Evolutionary conservation across 176 grass and related monocot species (phyloP).

Genomic region (Dactylis glomerata): DNA sequence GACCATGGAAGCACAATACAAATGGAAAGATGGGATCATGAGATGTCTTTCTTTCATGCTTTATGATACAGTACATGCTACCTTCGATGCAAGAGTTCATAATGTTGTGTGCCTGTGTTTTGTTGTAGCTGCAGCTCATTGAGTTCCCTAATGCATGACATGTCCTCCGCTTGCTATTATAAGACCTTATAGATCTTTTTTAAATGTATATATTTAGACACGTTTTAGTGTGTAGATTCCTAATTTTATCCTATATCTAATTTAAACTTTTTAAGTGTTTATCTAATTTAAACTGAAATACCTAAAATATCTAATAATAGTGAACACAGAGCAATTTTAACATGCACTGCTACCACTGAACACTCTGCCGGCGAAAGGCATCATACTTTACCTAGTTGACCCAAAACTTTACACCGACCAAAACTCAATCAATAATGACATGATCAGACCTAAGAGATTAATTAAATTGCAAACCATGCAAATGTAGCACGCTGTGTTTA

Average conservation of each 20-base stretch:
- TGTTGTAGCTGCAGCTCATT: neutral
- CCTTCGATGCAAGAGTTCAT: conserved; percentile 27
- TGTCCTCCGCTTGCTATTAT: too few species aligned
- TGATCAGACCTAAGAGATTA: neutral
- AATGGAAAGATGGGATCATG: conserved; percentile 26
- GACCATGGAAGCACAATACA: neutral
- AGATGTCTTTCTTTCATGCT: conserved; percentile 25
- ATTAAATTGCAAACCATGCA: neutral
- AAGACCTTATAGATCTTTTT: too few species aligned
- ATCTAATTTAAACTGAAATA: too few species aligned
- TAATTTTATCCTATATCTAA: too few species aligned
- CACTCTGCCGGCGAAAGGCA: neutral
- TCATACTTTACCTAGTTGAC: neutral
- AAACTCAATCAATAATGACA: neutral
- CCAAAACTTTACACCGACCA: neutral
- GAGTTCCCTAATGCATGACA: neutral
- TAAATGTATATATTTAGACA: too few species aligned
- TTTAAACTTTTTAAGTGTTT: too few species aligned
- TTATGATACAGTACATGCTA: neutral
- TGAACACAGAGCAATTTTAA: neutral
- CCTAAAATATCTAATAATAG: too few species aligned
- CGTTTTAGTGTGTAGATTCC: too few species aligned
- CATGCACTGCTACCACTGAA: neutral
- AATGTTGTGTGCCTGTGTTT: neutral
- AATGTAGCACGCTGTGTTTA: neutral